Base-by-base conservation (phyloP, 148 eudicot genomes). In the Oxyria digyna region DNA sequence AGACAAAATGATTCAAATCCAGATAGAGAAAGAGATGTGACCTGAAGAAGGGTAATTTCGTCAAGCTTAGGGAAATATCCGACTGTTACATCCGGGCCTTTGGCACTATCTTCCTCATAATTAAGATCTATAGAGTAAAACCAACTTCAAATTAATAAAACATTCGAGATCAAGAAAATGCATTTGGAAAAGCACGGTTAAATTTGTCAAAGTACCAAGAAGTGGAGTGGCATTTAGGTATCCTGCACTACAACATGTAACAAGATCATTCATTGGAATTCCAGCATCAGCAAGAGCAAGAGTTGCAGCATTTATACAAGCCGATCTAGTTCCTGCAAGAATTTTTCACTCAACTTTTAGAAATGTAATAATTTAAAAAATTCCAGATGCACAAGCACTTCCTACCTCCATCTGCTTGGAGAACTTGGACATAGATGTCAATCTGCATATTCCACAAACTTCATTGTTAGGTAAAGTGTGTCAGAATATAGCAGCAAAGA, bases 211-310 rank as follows among this genome's bases (percentile, higher is more conserved):
- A 59, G 75, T 84, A 87, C 98, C 98, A 43, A 93, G 87, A 55
- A 93, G 87, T 6, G 96, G 89, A 33, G 91, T 85, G 78, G 83
- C 85, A 69, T 89, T 89, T 26, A 93, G 89, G 74, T 83, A 89
- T 69, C 98, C 98, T 70, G 94, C 88, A 81, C 96, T 87, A 48
- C 98, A 93, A 31, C 96, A 93, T 40, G 98, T 93, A 68, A 87
- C 98, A 69, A 93, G 76, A 81, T 93, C 98, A 72, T 83, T 80
- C 98, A 93, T 90, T 42, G 98, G 98, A 76, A 94, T 90, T 45
- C 98, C 98, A 43, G 98, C 98, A 84, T 93, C 95, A 76, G 97
- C 88, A 72, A 94, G 87, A 73, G 98, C 98, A 83, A 94, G 79
- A 6, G 97, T 90, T 43, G 98, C 98, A 74, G 98, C 98, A 78